Evolutionary conservation across 176 grass and related monocot genomes (phyloP), one percentile per base, ranked within the genome.

Genomic region (Avena sativa): DNA sequence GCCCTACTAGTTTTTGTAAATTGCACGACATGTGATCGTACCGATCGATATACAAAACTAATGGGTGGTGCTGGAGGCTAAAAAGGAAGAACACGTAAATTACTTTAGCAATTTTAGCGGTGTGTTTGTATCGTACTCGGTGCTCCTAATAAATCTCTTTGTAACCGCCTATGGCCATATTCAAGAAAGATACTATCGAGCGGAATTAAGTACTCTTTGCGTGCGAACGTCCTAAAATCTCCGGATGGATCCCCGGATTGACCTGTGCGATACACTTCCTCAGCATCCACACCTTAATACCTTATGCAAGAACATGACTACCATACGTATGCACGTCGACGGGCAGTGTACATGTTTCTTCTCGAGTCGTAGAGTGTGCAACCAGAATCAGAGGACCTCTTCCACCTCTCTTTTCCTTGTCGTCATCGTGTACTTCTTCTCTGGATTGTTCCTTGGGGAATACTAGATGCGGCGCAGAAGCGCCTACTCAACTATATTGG

Each of bases 261-360:
- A 86, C 74, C 74, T 69, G 61, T 57, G 61, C 1, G 62, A 47
- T 28, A n/a, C 84, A 32, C 50, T 79, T 79, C 62, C 70, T 17
- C 48, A 53, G 8, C 52, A 8, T 58, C 16, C 6, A 28, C 46
- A 50, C 36, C 12, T 6, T 23, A 25, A n/a, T 36, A 55, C 52
- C 14, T 55, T 8, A 57, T 15, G 64, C 44, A 81, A 81, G 4
- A 38, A 30, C 63, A 32, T 0, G 26, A 66, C 32, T 66, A 43
- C 2, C 62, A 25, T 3, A 9, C 14, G n/a, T 73, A 28, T 21
- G 17, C 60, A 11, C 60, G 10, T 63, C 21, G 3, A 63, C 15
- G 76, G 14, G 12, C 75, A 6, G 53, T 61, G 26, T 14, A 12
- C 43, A 49, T 50, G 79, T 59, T 50, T 28, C 78, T 64, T 28